Percentiles rank a stretch among this genome's conserved stretches.
phyloP scores from a whole-genome alignment of 805 yeast species.

The Metschnikowia gelsemii region DNA sequence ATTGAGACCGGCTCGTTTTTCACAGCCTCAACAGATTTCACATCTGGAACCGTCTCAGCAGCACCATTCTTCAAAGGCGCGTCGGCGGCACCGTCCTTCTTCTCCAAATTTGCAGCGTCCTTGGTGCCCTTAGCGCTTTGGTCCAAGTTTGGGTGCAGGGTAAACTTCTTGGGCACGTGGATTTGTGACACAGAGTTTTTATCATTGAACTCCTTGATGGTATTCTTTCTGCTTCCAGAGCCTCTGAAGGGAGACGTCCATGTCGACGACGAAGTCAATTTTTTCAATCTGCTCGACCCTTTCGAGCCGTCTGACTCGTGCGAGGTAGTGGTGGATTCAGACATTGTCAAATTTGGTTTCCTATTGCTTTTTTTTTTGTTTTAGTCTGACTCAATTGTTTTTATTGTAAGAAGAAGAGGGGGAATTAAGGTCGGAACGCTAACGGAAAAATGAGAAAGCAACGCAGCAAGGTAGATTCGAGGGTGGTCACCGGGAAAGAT shows the following conservation, averaged over 20 bases:
- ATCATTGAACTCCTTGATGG: slow-evolving; percentile 35
- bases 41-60: slow-evolving; percentile 2
- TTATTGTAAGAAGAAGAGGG: neutral
- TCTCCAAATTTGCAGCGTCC: slow-evolving; percentile 1
- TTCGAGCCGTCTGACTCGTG: slow-evolving; percentile 12
- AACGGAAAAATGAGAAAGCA: neutral
- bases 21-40: slow-evolving; percentile 4
- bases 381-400: neutral
- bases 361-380: neutral
- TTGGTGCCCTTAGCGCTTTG: slow-evolving; percentile 12
- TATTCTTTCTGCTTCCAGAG: slow-evolving; percentile 28
- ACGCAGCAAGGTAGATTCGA: neutral
- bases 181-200: slow-evolving; percentile 33
- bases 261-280: slow-evolving; percentile 26
- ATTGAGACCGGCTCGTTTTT: slow-evolving; percentile 2
- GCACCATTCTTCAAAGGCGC: slow-evolving; percentile 3
- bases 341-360: slow-evolving; percentile 8
- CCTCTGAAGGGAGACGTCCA: slow-evolving; percentile 47
- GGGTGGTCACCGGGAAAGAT: neutral
- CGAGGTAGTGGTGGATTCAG: slow-evolving; percentile 12
- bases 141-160: slow-evolving; percentile 40
- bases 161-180: slow-evolving; percentile 41
- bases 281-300: slow-evolving; percentile 20
- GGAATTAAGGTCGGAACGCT: neutral
- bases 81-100: slow-evolving; percentile 5